These are phyloP conservation scores for Purpureocillium lavendulum DNA, from an alignment of 2,329 filamentous ascomycete species.

Conservation along the genomic window DNA sequence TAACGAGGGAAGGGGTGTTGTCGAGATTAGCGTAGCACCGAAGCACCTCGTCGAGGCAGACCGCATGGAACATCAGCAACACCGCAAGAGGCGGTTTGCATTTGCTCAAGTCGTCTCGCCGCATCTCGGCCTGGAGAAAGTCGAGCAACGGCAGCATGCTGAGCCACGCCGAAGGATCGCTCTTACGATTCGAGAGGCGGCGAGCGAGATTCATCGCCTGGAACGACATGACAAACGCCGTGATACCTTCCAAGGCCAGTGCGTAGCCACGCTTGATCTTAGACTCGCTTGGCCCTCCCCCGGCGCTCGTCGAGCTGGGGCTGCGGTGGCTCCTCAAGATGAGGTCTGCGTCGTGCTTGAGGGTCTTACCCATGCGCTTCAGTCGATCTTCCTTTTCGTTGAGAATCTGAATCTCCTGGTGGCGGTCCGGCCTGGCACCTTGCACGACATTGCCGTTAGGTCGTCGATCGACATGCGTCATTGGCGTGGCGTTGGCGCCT, in stretches of 20 bases:
- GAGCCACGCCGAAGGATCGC: constrained; percentile 32
- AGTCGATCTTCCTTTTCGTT: constrained; percentile 28
- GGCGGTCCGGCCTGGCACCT: constrained; percentile 11
- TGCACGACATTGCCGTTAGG: constrained; percentile 23
- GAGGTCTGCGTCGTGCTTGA: constrained; percentile 46
- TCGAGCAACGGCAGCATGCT: constrained; percentile 36
- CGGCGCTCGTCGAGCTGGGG: constrained; percentile 10
- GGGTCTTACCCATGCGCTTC: constrained; percentile 33
- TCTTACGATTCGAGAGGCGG: constrained; percentile 31
- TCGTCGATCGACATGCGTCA: constrained; percentile 17
- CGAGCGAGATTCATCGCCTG: constrained; percentile 37
- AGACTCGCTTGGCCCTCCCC: constrained; percentile 18
- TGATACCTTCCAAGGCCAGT: constrained; percentile 39
- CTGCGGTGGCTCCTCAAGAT: constrained; percentile 22
- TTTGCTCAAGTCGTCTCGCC: constrained; percentile 21
- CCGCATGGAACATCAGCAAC: constrained; percentile 33
- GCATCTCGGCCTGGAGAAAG: constrained; percentile 29
- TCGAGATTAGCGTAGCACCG: constrained; percentile 22
- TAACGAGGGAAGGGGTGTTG: constrained; percentile 5
- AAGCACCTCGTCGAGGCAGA: constrained; percentile 37
- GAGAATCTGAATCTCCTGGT: constrained; percentile 15
- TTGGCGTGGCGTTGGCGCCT: constrained; percentile 23
- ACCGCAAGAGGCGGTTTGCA: constrained; percentile 32
- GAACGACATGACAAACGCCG: constrained; percentile 47
- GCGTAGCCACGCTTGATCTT: constrained; percentile 32